Evolutionary conservation across 495 filamentous ascomycete genomes (phyloP), one percentile per base, ranked within the genome.

Genomic region (Sabuloglossum arenarium): DNA sequence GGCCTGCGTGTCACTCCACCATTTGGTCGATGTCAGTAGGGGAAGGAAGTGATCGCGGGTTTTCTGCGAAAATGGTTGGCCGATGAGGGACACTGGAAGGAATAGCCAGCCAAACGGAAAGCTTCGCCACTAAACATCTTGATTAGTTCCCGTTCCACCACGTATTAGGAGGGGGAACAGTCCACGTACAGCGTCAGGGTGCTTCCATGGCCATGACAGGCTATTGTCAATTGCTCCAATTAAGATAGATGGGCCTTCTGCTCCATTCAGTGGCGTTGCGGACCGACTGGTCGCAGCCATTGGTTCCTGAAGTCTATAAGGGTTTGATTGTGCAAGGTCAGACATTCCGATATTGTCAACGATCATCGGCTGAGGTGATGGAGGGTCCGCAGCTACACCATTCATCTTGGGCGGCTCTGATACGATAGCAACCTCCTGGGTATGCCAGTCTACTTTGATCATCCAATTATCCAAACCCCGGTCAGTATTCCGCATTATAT

Each of bases 51-150:
- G 91, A 56, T 88, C 83, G 53, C 89, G 74, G 11, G 91, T 95
- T 56, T 82, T 87, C 65, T 90, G 82, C 5, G 89, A 91, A 64
- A 98, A 98, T 5, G 91, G 93, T 60, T 94, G 82, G 12, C 91
- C 91, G 61, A 98, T 98, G 42, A 98, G 76, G 25, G 89, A 91
- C 9, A 97, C 93, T 0, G 91, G 91, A 3, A 98, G 77, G 68
- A 98, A 98, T 12, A 98, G 80, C 91, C 91, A 98, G 46, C 91
- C 91, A 63, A 97, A 98, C 8, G 91, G 91, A 64, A 94, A 98
- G 68, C 87, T 94, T 62, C 80, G 79, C 80, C 80, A 84, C 76
- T 82, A 52, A 11, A 42, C 21, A 43, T 54, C 16, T 34, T 9
- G 11, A 30, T 21, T 53, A 29, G n/a, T 16, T 43, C n/a, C n/a